phyloP scores from a whole-genome alignment of 202 grass and related monocot species.

The Hordeum pubiflorum region DNA sequence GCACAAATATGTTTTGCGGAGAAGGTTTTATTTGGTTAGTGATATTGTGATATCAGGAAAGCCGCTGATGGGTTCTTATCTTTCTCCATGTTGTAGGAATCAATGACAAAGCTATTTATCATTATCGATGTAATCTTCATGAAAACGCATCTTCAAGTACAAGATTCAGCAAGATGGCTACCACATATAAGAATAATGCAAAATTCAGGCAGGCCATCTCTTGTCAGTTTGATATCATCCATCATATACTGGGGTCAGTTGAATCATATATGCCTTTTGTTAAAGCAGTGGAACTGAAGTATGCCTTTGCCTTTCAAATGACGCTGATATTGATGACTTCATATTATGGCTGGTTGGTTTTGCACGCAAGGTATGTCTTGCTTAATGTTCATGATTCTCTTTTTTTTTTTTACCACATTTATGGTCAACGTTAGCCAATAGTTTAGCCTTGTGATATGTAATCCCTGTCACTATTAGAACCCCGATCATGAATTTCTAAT shows the following conservation, averaged over 20 bases:
- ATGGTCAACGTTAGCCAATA: slow-evolving; percentile 3
- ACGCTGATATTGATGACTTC: slow-evolving; percentile 39
- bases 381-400: background rate
- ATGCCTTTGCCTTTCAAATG: slow-evolving; percentile 49
- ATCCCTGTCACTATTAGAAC: background rate
- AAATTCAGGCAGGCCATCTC: slow-evolving; percentile 50
- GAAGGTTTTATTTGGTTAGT: background rate
- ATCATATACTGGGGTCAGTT: background rate
- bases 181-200: slow-evolving; percentile 45
- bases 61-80: background rate
- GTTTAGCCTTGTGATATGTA: background rate
- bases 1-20: background rate
- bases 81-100: slow-evolving; percentile 35
- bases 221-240: slow-evolving; percentile 11
- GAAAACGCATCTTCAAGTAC: slow-evolving; percentile 41
- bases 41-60: background rate
- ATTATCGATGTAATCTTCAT: slow-evolving; percentile 46
- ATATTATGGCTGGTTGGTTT: slow-evolving; percentile 46
- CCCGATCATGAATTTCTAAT: background rate
- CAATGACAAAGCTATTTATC: slow-evolving; percentile 47
- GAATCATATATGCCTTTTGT: background rate
- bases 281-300: slow-evolving; percentile 63
- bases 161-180: slow-evolving; percentile 51
- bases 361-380: slow-evolving; percentile 43
- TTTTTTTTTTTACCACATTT: background rate